Evolutionary conservation across 805 yeast species (phyloP).

Genomic region (Helenozyma rhizophorensis): DNA sequence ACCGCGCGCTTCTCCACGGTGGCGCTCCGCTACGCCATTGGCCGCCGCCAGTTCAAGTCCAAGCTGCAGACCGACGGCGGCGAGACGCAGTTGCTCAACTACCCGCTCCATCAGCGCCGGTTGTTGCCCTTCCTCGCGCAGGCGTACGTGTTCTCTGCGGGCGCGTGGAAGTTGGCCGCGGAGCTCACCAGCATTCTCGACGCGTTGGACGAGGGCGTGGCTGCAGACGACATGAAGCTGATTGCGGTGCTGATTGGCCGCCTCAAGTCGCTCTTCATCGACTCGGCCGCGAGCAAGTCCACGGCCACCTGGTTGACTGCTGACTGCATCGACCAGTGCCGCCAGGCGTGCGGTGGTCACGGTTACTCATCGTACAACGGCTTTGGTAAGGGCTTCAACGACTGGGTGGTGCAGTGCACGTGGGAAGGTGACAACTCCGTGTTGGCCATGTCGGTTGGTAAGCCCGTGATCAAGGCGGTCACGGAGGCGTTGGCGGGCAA

Average conservation of each 20-base stretch:
- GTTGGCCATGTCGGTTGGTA: slow-evolving; percentile 19
- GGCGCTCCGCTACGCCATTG: slow-evolving; percentile 19
- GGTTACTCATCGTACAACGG: slow-evolving; percentile 19
- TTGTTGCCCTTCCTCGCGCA: slow-evolving; percentile 19
- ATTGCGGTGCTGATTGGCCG: slow-evolving; percentile 11
- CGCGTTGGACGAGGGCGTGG: slow-evolving; percentile 14
- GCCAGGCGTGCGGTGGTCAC: slow-evolving; percentile 20
- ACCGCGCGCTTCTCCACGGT: slow-evolving; percentile 16
- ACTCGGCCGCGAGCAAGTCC: slow-evolving; percentile 17
- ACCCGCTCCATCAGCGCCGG: slow-evolving; percentile 19
- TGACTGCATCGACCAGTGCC: slow-evolving; percentile 18
- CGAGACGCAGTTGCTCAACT: slow-evolving; percentile 20
- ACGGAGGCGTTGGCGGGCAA: slow-evolving; percentile 12
- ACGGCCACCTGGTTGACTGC: slow-evolving; percentile 20
- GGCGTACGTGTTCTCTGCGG: slow-evolving; percentile 16
- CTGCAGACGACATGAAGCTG: slow-evolving; percentile 11
- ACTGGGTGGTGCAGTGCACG: slow-evolving; percentile 21
- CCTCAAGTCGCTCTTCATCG: slow-evolving; percentile 16
- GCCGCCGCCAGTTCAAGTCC: slow-evolving; percentile 18
- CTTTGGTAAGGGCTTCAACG: slow-evolving; percentile 17
- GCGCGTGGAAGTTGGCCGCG: slow-evolving; percentile 15
- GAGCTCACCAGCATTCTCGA: slow-evolving; percentile 10
- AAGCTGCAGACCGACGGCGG: slow-evolving; percentile 18
- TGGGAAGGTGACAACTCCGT: slow-evolving; percentile 22
- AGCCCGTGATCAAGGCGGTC: slow-evolving; percentile 16